phyloP scores from a whole-genome alignment of 1,284 basidiomycete genomes.

The Neotropicomus parvogracilis region DNA sequence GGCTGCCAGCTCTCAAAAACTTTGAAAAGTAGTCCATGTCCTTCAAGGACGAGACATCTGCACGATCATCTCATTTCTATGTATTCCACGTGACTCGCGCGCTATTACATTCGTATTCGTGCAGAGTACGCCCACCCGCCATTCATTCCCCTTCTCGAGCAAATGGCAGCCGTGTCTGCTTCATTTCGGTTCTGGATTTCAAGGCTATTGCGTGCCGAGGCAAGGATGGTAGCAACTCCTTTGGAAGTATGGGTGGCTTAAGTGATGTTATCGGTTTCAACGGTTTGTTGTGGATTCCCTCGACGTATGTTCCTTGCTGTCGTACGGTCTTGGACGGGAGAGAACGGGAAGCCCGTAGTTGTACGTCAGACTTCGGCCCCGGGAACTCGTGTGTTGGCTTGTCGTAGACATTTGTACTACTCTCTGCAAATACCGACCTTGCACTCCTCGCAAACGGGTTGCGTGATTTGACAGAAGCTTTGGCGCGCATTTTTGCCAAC shows the following conservation, averaged over 20 bases:
- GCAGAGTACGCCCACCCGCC: not conserved
- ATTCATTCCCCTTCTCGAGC: constrained; percentile 1
- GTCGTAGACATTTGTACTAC: not conserved
- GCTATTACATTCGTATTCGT: too few species aligned
- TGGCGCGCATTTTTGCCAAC: constrained; percentile 11
- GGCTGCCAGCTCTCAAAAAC: constrained; percentile 57
- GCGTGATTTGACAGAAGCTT: constrained; percentile 4
- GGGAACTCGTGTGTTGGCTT: not conserved
- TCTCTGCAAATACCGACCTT: constrained; percentile 24
- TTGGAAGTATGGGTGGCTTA: constrained; percentile 34
- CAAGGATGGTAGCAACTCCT: constrained; percentile 18
- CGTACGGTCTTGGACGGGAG: constrained; percentile 2
- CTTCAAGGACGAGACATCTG: too few species aligned
- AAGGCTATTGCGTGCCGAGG: constrained; percentile 5
- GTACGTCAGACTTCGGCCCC: not conserved
- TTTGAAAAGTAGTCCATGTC: constrained; percentile 89
- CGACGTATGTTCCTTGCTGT: not conserved
- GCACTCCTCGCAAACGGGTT: constrained; percentile 25
- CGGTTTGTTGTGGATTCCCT: constrained; percentile 19
- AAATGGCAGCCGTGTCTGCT: constrained; percentile 25
- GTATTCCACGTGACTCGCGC: constrained; percentile 27
- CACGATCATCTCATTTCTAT: too few species aligned
- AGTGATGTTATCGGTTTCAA: constrained; percentile 40
- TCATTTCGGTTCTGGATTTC: constrained; percentile 13
- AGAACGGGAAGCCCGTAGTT: constrained; percentile 11